These are phyloP conservation scores for Wallacemonas collosoma DNA, from an alignment of 208 protist species.

Conservation along the genomic window DNA sequence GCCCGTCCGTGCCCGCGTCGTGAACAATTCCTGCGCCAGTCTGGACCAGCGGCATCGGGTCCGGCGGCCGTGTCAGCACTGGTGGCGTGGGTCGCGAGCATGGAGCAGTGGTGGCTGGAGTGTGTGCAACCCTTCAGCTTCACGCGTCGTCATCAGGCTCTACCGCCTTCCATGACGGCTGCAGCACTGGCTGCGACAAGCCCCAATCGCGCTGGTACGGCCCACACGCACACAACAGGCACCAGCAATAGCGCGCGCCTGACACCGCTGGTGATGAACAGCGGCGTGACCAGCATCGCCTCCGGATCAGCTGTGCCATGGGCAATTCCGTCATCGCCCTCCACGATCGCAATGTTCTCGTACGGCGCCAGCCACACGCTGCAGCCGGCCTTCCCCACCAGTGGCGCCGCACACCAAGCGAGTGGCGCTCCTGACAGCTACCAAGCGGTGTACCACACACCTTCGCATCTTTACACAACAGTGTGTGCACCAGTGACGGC, in stretches of 20 bases:
- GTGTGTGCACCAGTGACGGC: no score
- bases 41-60: background rate
- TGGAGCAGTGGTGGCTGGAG: constrained; percentile 34
- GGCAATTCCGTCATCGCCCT: background rate
- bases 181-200: background rate
- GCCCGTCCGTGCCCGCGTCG: constrained; percentile 30
- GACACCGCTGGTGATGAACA: constrained; percentile 5
- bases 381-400: background rate
- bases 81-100: constrained; percentile 32
- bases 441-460: background rate
- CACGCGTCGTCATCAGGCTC: constrained; percentile 26
- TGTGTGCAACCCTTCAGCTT: constrained; percentile 36
- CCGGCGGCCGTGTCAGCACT: background rate
- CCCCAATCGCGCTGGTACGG: background rate
- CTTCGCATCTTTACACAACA: no score
- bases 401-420: no score
- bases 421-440: no score
- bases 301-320: constrained; percentile 1
- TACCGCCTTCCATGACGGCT: constrained; percentile 17
- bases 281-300: background rate
- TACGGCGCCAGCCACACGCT: background rate
- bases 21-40: constrained; percentile 29
- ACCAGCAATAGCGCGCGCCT: background rate
- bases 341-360: background rate
- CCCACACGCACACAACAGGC: background rate